These are phyloP conservation scores for Saturnispora hagleri DNA, from an alignment of 805 yeast genomes.

Conservation along the genomic window DNA sequence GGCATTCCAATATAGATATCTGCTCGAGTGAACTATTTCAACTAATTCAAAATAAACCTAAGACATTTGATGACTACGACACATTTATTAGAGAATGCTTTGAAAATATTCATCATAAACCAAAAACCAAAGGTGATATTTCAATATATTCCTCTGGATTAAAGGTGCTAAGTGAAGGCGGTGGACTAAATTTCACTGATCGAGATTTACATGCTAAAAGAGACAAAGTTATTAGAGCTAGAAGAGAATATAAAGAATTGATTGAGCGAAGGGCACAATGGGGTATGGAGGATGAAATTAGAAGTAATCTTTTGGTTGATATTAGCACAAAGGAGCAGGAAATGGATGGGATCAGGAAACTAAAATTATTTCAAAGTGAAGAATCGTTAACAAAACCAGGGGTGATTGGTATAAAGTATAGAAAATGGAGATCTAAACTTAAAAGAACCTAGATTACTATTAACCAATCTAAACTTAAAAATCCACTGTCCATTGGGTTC, in stretches of 20 bases:
- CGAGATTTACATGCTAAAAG: conserved; percentile 4
- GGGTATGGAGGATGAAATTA: conserved; percentile 4
- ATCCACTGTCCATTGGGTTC: conserved; percentile 45
- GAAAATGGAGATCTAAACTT: conserved; percentile 2
- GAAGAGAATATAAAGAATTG: neutral
- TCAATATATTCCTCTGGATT: neutral
- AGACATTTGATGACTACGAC: conserved; percentile 17
- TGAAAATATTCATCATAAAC: conserved; percentile 17
- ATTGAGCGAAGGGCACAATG: conserved; percentile 2
- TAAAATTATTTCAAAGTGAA: neutral
- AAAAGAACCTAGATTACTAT: conserved; percentile 33
- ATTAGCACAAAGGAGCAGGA: neutral
- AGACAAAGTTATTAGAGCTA: conserved; percentile 1
- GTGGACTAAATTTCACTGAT: neutral
- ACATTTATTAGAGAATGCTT: conserved; percentile 64
- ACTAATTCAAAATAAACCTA: conserved; percentile 47
- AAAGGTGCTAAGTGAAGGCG: neutral
- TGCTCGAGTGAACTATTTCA: conserved; percentile 50
- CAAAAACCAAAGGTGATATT: neutral
- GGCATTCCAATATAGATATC: neutral
- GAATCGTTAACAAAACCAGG: neutral
- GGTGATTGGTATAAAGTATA: conserved; percentile 1
- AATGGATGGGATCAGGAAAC: neutral
- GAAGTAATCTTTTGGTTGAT: neutral
- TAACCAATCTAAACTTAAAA: conserved; percentile 41